Percentiles rank a stretch among this genome's conserved stretches.
Evolutionary conservation across 768 basidiomycete genomes (phyloP).

Genomic region (Lanmaoa rubissima): DNA sequence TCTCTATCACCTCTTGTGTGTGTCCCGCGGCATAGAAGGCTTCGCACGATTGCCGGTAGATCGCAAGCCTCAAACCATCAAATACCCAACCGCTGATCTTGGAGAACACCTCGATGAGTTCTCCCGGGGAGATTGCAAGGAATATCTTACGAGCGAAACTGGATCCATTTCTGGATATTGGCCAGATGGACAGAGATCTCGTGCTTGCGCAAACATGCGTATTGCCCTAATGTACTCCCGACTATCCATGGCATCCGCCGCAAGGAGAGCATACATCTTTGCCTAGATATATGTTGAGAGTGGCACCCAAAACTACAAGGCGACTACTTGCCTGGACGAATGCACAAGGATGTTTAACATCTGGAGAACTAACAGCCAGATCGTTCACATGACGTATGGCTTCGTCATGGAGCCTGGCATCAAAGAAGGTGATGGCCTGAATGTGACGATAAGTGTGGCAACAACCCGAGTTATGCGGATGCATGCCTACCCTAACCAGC

Average conservation of each 20-base stretch:
- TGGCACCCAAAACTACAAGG: not conserved
- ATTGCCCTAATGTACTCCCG: not conserved
- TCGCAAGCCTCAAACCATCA: conserved; percentile 5
- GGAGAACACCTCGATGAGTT: not conserved
- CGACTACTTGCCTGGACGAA: conserved; percentile 14
- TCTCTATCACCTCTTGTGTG: not conserved
- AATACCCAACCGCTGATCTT: conserved; percentile 21
- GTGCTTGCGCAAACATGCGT: conserved; percentile 2
- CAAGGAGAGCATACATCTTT: conserved; percentile 14
- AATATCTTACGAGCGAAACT: conserved; percentile 16
- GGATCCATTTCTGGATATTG: conserved; percentile 4
- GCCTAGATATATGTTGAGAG: conserved; percentile 5
- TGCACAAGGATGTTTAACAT: not conserved
- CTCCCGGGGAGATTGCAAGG: not conserved
- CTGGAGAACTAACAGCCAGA: not conserved
- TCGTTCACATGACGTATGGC: not conserved
- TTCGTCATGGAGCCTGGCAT: not conserved
- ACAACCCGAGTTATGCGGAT: not conserved
- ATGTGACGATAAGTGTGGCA: not conserved
- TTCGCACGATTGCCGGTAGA: conserved; percentile 10
- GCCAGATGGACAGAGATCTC: conserved; percentile 12
- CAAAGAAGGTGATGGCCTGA: conserved; percentile 14
- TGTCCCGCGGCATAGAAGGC: not conserved
- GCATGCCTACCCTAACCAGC: conserved; percentile 11
- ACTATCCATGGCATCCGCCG: conserved; percentile 3